phyloP scores from a whole-genome alignment of 495 filamentous ascomycete genomes.

The Neurospora sp. region DNA sequence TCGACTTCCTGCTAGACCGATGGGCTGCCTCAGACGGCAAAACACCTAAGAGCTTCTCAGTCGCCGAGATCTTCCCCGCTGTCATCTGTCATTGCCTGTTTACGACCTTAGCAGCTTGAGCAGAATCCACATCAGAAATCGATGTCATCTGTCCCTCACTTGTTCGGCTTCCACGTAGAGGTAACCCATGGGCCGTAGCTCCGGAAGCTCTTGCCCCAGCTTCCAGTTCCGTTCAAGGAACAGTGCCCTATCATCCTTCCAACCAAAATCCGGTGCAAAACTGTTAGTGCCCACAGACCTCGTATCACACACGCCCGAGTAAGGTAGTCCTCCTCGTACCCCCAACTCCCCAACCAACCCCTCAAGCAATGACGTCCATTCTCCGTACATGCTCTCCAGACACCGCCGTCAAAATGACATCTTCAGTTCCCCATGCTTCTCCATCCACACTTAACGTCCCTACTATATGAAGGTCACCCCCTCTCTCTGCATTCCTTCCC shows the following conservation, averaged over 20 bases:
- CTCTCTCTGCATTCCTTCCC: background rate
- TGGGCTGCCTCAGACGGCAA: background rate
- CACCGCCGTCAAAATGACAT: background rate
- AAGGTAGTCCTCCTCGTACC: background rate
- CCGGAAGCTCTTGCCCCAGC: background rate
- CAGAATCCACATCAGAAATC: background rate
- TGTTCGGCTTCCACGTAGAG: background rate
- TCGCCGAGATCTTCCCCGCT: background rate
- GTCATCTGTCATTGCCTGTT: background rate
- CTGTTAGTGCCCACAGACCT: background rate
- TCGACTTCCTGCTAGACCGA: background rate
- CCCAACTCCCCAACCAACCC: background rate
- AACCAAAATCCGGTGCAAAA: background rate
- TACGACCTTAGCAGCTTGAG: background rate
- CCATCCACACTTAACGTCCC: background rate
- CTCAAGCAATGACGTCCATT: background rate
- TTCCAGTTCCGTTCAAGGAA: background rate
- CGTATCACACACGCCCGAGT: background rate
- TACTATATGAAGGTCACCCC: background rate
- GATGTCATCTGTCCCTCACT: background rate
- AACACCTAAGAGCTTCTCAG: background rate
- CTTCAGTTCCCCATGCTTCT: background rate
- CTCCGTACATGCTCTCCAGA: background rate
- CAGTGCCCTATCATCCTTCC: background rate
- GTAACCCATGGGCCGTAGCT: background rate